phyloP scores from a whole-genome alignment of 805 yeast genomes.

The Ogataea naganishii region DNA sequence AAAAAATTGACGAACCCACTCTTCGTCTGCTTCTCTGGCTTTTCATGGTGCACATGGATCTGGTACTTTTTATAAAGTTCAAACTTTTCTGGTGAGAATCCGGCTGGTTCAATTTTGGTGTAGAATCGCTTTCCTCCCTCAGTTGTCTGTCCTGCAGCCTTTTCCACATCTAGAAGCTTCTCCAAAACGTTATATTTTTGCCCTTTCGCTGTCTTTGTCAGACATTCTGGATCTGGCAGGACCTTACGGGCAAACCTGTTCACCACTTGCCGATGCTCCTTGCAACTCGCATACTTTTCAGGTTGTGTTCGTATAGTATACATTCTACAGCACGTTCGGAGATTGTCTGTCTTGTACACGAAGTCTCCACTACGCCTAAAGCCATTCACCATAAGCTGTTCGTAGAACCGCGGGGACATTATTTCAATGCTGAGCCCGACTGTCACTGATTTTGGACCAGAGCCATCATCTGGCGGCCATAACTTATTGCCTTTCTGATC shows the following conservation, averaged over 20 bases:
- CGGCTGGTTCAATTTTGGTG: constrained; percentile 46
- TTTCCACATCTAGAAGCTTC: constrained; percentile 9
- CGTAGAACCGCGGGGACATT: constrained; percentile 50
- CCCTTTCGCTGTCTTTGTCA: constrained; percentile 3
- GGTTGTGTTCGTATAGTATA: constrained; percentile 66
- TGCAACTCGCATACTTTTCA: constrained; percentile 32
- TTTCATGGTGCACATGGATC: constrained; percentile 57
- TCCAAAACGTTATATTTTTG: constrained; percentile 11
- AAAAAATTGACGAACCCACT: constrained; percentile 54
- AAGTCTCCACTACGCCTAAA: constrained; percentile 73
- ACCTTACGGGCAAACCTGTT: constrained; percentile 41
- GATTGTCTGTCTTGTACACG: constrained; percentile 47
- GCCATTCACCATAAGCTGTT: constrained; percentile 59
- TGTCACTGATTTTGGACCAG: no score
- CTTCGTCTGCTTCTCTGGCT: constrained; percentile 32
- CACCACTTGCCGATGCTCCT: constrained; percentile 59
- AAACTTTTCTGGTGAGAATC: constrained; percentile 49
- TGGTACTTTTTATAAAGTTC: constrained; percentile 63
- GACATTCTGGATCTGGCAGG: constrained; percentile 1
- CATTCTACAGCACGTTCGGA: constrained; percentile 70
- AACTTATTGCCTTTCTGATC: no score
- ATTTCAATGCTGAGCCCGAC: no score
- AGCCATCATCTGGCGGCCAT: no score
- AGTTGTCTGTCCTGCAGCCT: constrained; percentile 3
- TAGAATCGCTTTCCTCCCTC: no score